These are phyloP conservation scores for Sarcomyxa edulis DNA, from an alignment of 768 basidiomycete genomes.

Conservation along the genomic window DNA sequence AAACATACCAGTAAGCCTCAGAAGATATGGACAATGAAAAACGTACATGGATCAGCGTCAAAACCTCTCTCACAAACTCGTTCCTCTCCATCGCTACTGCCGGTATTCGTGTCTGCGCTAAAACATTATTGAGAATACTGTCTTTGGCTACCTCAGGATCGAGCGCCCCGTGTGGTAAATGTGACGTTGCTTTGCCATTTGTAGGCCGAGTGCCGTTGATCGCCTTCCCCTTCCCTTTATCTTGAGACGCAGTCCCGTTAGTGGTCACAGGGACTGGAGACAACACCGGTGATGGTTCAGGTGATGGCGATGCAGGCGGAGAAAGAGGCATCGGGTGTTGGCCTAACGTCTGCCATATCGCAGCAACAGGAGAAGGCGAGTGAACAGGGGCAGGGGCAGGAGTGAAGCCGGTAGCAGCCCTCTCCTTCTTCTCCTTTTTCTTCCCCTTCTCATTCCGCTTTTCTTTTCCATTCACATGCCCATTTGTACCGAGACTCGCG, in stretches of 20 bases:
- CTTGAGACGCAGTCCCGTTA: slow-evolving; percentile 2
- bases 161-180: no score
- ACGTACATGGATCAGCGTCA: slow-evolving; percentile 59
- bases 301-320: neutral
- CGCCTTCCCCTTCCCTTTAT: slow-evolving; percentile 21
- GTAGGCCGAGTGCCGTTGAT: slow-evolving; percentile 16
- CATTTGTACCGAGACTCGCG: slow-evolving; percentile 3
- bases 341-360: slow-evolving; percentile 2
- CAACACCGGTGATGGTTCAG: neutral
- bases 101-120: slow-evolving; percentile 14
- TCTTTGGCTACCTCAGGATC: no score
- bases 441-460: slow-evolving; percentile 14
- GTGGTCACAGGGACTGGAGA: neutral
- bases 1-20: slow-evolving; percentile 2
- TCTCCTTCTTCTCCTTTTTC: slow-evolving; percentile 30
- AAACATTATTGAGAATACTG: no score
- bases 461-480: slow-evolving; percentile 8
- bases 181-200: neutral
- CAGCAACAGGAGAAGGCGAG: slow-evolving; percentile 1
- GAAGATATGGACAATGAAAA: neutral
- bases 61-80: slow-evolving; percentile 54
- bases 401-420: slow-evolving; percentile 37
- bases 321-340: neutral
- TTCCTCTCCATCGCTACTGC: slow-evolving; percentile 36
- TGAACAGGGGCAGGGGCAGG: slow-evolving; percentile 8